Base-by-base conservation (phyloP, 2,329 filamentous ascomycete genomes). In the Plectosphaerella sp. region DNA sequence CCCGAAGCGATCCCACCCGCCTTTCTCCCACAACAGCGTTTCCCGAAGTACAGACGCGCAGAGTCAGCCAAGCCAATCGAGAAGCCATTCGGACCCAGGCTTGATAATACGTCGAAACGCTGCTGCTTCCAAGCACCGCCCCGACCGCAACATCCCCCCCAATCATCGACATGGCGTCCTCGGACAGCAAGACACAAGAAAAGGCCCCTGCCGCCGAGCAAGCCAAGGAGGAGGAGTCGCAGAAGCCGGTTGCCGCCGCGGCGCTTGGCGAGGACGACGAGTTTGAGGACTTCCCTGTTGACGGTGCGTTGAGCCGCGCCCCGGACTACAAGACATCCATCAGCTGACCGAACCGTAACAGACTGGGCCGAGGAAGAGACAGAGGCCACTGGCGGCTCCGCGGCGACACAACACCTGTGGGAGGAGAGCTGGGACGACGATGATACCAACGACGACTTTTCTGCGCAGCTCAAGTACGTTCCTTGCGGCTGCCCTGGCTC, bases 401-500 rank as follows among this genome's bases (percentile, higher is more conserved):
- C 86, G 64, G 83, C 86, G 54, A 79, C 77, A 58, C 75, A 81
- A 69, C 92, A 97, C 75, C 78, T 99, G 51, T 99, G 94, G 94
- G 94, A 99, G 73, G 94, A 99, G 79, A 97, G 91, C 79, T 99
- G 94, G 94, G 94, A 99, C 67, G 94, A 99, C 66, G 93, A 97
- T 69, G 94, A 97, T 73, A 94, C 91, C 59, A 94, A 82, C 64
- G 94, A 99, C 68, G 94, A 99, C 66, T 99, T 99, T 70, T 94
- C 91, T 12, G 83, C 89, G 64, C 93, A 97, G 77, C 75, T 99
- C 66, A 95, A 91, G 93, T 96, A 72, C 60, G 87, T 78, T 50
- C 42, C 37, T 42, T 33, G 33, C 45, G 18, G 45, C 35, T 51
- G 24, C 22, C 18, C 36, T 42, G 12, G 48, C 16, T 35, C 41